These are phyloP conservation scores for Pilaira anomala DNA, from an alignment of 192 early-diverging fungal species.

Conservation along the genomic window DNA sequence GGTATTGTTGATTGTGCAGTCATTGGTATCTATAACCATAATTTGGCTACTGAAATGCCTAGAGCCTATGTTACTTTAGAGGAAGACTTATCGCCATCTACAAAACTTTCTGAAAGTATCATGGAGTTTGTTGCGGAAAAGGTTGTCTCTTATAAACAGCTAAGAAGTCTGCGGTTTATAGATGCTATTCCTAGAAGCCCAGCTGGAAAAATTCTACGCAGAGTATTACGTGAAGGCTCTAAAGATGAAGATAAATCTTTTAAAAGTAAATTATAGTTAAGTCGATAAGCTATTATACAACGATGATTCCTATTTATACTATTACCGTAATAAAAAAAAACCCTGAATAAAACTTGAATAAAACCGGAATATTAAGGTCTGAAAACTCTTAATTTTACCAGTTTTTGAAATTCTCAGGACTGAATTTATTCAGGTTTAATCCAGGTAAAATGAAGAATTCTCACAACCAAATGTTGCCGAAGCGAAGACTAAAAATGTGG, in stretches of 20 bases:
- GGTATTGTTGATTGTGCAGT: constrained; percentile 67
- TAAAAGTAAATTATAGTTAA: no score
- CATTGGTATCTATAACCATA: constrained; percentile 59
- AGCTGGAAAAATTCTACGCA: constrained; percentile 80
- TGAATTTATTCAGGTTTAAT: no score
- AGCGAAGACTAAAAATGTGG: no score
- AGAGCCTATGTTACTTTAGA: constrained; percentile 71
- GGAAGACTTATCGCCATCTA: constrained; percentile 22
- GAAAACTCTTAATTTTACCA: no score
- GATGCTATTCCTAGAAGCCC: constrained; percentile 74
- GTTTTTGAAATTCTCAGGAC: no score
- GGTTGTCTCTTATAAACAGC: constrained; percentile 72
- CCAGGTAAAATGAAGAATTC: no score
- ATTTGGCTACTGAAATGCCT: constrained; percentile 74
- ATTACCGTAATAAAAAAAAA: no score
- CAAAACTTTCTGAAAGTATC: constrained; percentile 39
- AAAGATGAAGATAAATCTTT: constrained; percentile 10
- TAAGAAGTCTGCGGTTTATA: constrained; percentile 78
- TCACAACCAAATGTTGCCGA: no score
- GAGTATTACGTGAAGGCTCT: constrained; percentile 11
- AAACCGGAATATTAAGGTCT: no score
- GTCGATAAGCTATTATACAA: no score
- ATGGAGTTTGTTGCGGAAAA: constrained; percentile 52
- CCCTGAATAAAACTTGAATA: no score
- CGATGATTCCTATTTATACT: no score